These are phyloP conservation scores for Coccomyxa sp. DNA, from an alignment of 139 green algal genomes.

Conservation along the genomic window DNA sequence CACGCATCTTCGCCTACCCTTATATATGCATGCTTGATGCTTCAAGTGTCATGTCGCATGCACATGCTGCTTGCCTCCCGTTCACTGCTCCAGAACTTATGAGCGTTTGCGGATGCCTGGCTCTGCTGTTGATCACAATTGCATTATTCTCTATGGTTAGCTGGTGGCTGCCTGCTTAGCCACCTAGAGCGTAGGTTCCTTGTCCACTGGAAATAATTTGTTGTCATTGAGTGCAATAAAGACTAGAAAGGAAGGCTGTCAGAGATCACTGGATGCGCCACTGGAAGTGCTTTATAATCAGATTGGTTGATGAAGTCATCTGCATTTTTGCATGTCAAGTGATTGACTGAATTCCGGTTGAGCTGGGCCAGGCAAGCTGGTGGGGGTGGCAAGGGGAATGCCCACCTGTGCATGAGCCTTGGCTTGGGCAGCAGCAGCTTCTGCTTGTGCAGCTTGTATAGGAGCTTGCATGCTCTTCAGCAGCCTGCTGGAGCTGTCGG, in stretches of 20 bases:
- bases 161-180: no score
- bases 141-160: no score
- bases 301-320: neutral
- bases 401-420: neutral
- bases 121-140: no score
- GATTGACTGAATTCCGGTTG: neutral
- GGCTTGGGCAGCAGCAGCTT: neutral
- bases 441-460: conserved; percentile 4
- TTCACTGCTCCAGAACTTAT: no score
- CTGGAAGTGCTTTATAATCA: neutral
- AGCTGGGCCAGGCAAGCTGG: neutral
- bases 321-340: neutral
- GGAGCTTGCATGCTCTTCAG: neutral
- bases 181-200: no score
- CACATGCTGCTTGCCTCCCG: no score
- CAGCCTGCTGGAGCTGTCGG: neutral
- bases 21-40: no score
- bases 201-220: no score
- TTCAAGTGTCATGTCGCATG: no score
- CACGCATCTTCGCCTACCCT: no score
- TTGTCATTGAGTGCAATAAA: no score
- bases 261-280: neutral
- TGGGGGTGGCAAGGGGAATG: neutral
- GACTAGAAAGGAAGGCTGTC: neutral
- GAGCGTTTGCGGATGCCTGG: no score